Evolutionary conservation across 2,329 filamentous ascomycete genomes (phyloP), one percentile per base, ranked within the genome.

Genomic region (Acrocalymma vagum): DNA sequence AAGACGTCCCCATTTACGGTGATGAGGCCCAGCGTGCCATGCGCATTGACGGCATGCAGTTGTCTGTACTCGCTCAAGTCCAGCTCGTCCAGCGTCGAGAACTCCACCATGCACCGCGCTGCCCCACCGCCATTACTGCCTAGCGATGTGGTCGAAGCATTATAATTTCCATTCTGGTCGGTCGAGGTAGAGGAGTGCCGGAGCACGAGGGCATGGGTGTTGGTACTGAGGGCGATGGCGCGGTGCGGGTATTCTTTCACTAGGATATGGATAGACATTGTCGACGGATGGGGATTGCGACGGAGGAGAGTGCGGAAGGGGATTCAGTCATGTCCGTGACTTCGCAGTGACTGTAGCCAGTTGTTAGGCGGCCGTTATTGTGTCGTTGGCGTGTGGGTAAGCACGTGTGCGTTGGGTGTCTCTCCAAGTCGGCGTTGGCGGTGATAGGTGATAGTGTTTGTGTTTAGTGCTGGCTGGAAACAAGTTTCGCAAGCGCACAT

Each of bases 11-110:
- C 80, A 49, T 85, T 84, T 48, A 95, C 81, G 1, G 90, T 87
- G 56, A 96, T 93, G 48, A 97, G 76, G 2, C 93, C 93, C 29
- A 97, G 76, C 0, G 92, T 97, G 39, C 93, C 93, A 64, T 90
- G 86, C 22, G 92, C 87, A 11, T 85, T 85, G 30, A 88, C 78
- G 13, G 85, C 81, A 20, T 84, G 88, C 44, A 96, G 74, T 9
- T 85, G 79, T 28, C 89, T 84, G 71, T 93, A 96, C 50, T 90
- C 87, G 57, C 77, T 80, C 45, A 95, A 76, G 49, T 94, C 81
- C 40, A 84, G 76, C 29, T 81, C 77, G 23, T 83, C 79, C 25
- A 82, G 71, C 8, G 82, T 78, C 9, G 84, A 77, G 67, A 96
- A 96, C 69, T 96, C 90, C 53, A 96, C 91, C 79, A 95, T 91